These are phyloP conservation scores for Gillenia trifoliata DNA, from an alignment of 306 rosid genomes.

Conservation along the genomic window DNA sequence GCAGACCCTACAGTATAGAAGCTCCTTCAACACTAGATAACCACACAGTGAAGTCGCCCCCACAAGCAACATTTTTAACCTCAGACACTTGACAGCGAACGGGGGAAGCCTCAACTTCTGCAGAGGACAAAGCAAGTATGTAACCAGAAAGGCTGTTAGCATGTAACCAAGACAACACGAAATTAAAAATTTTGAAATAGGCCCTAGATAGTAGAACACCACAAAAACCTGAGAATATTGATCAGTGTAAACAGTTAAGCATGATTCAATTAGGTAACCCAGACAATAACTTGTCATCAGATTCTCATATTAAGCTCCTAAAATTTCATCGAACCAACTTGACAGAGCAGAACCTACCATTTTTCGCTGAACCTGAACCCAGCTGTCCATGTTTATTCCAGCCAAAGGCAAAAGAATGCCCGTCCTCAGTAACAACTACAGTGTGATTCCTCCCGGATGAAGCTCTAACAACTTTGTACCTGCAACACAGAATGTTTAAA, in stretches of 20 bases:
- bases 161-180: not conserved
- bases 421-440: constrained; percentile 78
- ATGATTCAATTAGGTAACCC: not conserved
- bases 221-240: not conserved
- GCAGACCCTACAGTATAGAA: constrained; percentile 87
- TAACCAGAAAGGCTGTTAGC: constrained; percentile 10
- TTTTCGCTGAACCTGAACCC: constrained; percentile 71
- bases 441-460: constrained; percentile 86
- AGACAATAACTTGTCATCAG: constrained; percentile 11
- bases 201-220: not conserved
- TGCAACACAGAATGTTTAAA: constrained; percentile 8
- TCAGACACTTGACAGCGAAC: constrained; percentile 87
- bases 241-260: not conserved
- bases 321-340: constrained; percentile 3
- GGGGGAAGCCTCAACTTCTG: constrained; percentile 79
- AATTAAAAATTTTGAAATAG: not conserved
- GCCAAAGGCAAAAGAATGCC: constrained; percentile 83
- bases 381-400: constrained; percentile 99
- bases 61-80: constrained; percentile 66
- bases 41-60: constrained; percentile 92
- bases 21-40: constrained; percentile 84
- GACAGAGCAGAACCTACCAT: constrained; percentile 48
- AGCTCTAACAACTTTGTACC: constrained; percentile 76
- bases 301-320: not conserved
- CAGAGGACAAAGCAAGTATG: constrained; percentile 14